Evolutionary conservation across 345 rosid genomes (phyloP), one percentile per base, ranked within the genome.

Genomic region (Salix udensis): DNA sequence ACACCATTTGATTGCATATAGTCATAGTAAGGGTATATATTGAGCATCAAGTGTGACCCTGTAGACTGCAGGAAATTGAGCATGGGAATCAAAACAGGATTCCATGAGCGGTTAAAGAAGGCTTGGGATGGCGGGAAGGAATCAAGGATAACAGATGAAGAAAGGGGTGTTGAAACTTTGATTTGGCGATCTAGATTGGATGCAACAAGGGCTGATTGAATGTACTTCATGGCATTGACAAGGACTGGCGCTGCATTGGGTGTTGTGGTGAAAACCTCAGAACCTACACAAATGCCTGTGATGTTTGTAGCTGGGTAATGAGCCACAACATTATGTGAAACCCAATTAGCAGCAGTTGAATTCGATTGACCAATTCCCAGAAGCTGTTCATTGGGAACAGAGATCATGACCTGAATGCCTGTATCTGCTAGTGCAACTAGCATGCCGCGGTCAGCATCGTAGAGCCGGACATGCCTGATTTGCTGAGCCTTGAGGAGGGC

Each of bases 81-180:
- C 84, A 94, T 85, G 18, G 99, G 97, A 48, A 96, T 91, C 88
- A 96, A 85, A 42, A 91, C 92, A 2, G 97, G 89, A 72, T 94
- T 90, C 97, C 88, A 92, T 4, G 97, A 79, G 34, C 89, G 89
- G 84, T 96, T 96, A 78, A 96, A 96, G 89, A 96, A 96, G 36
- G 99, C 99, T 80, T 96, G 98, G 19, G 99, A 96, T 67, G 99
- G 99, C 30, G 99, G 99, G 86, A 96, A 96, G 10, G 99, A 92
- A 76, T 96, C 97, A 19, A 96, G 91, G 77, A 96, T 94, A 26
- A 94, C 90, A 36, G 93, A 84, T 3, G 99, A 94, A 14, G 99
- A 84, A 48, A 89, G 94, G 0, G 99, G 93, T 5, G 95, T 92
- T 0, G 99, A 94, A 76, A 96, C 97, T 87, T 94, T 96, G 75